Conservation (phyloP, 2,329 filamentous ascomycete genomes). For the Arachnomyces sp. region DNA sequence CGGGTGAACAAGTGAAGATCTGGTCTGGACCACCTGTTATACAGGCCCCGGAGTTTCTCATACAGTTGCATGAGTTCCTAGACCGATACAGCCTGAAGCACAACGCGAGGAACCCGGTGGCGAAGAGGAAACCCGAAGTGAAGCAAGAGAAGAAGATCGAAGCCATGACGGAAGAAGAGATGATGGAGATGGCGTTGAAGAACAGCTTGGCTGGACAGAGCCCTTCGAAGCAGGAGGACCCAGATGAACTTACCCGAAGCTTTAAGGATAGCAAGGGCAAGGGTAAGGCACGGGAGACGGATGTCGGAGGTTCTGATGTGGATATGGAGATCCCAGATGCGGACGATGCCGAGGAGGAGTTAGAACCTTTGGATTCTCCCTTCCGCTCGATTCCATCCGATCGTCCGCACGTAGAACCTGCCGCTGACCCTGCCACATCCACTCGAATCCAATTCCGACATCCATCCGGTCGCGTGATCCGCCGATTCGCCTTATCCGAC, state of each 20-base stretch:
- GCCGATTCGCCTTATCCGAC: conserved; percentile 72
- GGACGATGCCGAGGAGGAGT: conserved; percentile 23
- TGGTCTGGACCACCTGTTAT: conserved; percentile 84
- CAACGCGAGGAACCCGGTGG: conserved; percentile 88
- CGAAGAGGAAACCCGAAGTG: conserved; percentile 64
- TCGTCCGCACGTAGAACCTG: conserved; percentile 71
- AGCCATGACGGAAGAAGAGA: conserved; percentile 93
- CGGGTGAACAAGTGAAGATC: conserved; percentile 92
- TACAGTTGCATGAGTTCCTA: conserved; percentile 91
- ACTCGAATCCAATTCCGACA: conserved; percentile 92
- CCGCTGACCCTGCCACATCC: conserved; percentile 59
- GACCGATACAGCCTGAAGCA: conserved; percentile 87
- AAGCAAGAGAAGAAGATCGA: conserved; percentile 66
- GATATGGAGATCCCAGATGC: conserved; percentile 29
- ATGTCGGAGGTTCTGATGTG: conserved; percentile 29
- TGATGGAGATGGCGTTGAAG: conserved; percentile 87
- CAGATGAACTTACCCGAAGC: conserved; percentile 77
- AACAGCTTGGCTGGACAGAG: conserved; percentile 66
- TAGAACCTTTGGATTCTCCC: conserved; percentile 29
- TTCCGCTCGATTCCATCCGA: conserved; percentile 68
- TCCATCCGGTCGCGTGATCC: conserved; percentile 74
- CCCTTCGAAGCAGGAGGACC: conserved; percentile 59
- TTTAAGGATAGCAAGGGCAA: conserved; percentile 38
- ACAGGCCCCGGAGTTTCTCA: conserved; percentile 70
- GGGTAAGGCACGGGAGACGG: conserved; percentile 49